Percentiles rank a stretch among this genome's conserved stretches.
phyloP scores from a whole-genome alignment of 2,329 filamentous ascomycete genomes.

The Akanthomyces dipterigenus region DNA sequence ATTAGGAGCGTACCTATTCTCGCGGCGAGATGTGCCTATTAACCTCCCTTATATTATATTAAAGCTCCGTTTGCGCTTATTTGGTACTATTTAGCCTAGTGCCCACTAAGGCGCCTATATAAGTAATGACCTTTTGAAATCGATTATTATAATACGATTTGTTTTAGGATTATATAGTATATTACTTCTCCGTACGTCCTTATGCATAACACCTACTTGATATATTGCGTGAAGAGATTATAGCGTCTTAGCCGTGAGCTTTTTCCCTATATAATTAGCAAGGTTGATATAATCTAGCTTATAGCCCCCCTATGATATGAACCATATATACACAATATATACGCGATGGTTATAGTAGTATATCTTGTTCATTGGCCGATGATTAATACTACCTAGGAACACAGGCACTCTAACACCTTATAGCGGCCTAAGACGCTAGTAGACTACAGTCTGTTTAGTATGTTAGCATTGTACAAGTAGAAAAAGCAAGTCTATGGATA shows the following conservation, averaged over 20 bases:
- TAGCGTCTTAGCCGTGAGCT: constrained; percentile 13
- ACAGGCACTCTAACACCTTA: constrained; percentile 32
- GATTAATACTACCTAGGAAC: constrained; percentile 31
- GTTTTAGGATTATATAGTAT: constrained; percentile 21
- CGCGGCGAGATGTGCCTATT: no score
- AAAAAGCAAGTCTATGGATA: no score
- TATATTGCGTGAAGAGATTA: constrained; percentile 19
- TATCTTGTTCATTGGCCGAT: constrained; percentile 23
- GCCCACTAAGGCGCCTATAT: background rate
- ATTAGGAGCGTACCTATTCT: no score
- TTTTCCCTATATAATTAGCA: background rate
- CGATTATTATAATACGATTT: constrained; percentile 22
- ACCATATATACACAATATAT: constrained; percentile 25
- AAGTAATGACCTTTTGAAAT: constrained; percentile 18
- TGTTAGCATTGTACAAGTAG: no score
- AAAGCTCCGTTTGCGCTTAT: background rate
- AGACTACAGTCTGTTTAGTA: constrained; percentile 19
- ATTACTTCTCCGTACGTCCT: constrained; percentile 21
- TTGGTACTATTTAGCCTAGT: background rate
- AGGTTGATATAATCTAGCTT: background rate
- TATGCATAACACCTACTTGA: constrained; percentile 21
- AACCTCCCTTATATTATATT: background rate
- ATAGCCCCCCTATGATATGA: constrained; percentile 25
- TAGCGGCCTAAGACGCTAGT: constrained; percentile 25
- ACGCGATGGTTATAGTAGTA: constrained; percentile 29